Conservation (phyloP, 441 rosid species). For the Arabidopsis lyrata region DNA sequence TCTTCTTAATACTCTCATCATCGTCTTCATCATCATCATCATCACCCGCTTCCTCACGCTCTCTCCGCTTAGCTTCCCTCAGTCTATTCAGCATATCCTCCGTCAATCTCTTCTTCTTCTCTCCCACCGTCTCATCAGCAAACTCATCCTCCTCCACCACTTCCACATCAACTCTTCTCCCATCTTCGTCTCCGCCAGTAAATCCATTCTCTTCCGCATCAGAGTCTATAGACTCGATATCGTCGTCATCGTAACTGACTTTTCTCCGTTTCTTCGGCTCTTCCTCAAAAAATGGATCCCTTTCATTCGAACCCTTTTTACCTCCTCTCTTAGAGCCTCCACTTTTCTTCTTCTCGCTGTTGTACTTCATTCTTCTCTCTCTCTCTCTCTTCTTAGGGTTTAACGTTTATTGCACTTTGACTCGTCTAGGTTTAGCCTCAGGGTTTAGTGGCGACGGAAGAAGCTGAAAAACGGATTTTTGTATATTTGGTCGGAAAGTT, state of each 20-base stretch:
- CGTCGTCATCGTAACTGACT: constrained; percentile 48
- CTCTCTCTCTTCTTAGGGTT: constrained; percentile 34
- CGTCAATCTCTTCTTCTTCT: constrained; percentile 78
- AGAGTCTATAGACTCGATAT: constrained; percentile 63
- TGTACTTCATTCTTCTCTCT: constrained; percentile 44
- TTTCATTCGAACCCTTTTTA: constrained; percentile 42
- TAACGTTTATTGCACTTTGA: neutral
- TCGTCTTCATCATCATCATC: constrained; percentile 59
- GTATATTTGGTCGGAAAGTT: constrained; percentile 44
- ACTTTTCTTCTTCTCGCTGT: constrained; percentile 47
- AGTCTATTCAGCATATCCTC: constrained; percentile 53
- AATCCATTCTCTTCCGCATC: constrained; percentile 57
- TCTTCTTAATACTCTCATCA: constrained; percentile 61
- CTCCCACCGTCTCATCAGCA: constrained; percentile 71
- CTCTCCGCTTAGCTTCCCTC: constrained; percentile 51
- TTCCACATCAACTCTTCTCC: constrained; percentile 28
- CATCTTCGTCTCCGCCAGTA: constrained; percentile 35
- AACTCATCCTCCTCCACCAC: constrained; percentile 52
- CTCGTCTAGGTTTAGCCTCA: constrained; percentile 36
- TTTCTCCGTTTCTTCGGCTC: constrained; percentile 70
- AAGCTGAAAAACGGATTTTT: constrained; percentile 7
- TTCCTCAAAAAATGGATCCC: constrained; percentile 66
- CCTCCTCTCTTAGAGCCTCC: constrained; percentile 43
- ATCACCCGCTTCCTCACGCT: constrained; percentile 55
- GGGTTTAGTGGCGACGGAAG: constrained; percentile 49